Evolutionary conservation across 2,329 filamentous ascomycete species (phyloP).

Genomic region (Hysterium pulicare): DNA sequence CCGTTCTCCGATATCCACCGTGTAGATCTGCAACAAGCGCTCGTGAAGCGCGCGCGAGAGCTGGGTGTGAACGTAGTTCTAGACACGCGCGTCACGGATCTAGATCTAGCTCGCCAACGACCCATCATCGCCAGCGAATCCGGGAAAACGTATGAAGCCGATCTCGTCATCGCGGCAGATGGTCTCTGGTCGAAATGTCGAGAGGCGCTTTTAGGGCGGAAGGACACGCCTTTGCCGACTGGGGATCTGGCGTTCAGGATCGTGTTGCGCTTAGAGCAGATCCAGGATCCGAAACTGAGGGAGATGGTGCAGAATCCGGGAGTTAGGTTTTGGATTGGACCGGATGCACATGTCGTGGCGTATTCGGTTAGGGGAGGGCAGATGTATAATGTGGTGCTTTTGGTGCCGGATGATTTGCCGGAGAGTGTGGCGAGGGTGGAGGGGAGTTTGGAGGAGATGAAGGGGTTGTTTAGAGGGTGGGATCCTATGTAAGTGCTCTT

Average conservation of each 20-base stretch:
- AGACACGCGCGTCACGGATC: constrained; percentile 44
- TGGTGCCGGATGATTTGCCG: constrained; percentile 62
- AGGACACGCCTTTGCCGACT: constrained; percentile 53
- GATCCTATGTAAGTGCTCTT: constrained; percentile 54
- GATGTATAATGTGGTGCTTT: constrained; percentile 64
- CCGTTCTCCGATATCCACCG: constrained; percentile 62
- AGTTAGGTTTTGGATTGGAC: constrained; percentile 63
- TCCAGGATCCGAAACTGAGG: constrained; percentile 50
- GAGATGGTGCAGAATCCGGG: constrained; percentile 52
- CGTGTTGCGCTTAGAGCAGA: constrained; percentile 52
- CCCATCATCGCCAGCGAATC: constrained; percentile 36
- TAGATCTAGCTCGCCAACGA: constrained; percentile 48
- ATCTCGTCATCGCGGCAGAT: constrained; percentile 59
- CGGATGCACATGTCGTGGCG: constrained; percentile 58
- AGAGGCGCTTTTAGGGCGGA: constrained; percentile 44
- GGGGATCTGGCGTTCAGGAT: constrained; percentile 66
- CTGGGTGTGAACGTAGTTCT: constrained; percentile 54
- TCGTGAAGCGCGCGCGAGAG: constrained; percentile 51
- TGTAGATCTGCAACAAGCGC: constrained; percentile 56
- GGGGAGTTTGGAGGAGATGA: constrained; percentile 61
- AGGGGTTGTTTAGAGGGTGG: constrained; percentile 58
- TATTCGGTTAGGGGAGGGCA: constrained; percentile 59
- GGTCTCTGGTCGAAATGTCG: constrained; percentile 59
- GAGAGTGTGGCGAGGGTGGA: constrained; percentile 49
- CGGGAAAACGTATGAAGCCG: constrained; percentile 44